Conservation (phyloP, 2,329 filamentous ascomycete species). For the Neonectria neomacrospora region DNA sequence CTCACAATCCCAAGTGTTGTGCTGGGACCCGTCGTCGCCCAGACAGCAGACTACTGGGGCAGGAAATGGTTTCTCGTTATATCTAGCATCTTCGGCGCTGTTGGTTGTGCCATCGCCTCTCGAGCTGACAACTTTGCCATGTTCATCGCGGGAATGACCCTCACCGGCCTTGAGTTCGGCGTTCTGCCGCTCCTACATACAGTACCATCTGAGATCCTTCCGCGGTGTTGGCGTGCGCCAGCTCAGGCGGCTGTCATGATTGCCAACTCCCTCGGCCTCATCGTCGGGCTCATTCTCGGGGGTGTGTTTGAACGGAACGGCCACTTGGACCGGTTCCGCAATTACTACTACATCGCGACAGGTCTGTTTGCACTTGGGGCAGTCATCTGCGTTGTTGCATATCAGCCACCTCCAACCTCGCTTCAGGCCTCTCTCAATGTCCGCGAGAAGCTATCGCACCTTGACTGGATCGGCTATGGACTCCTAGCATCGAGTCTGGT, state of each 20-base stretch:
- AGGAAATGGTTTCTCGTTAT: conserved; percentile 27
- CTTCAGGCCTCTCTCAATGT: conserved; percentile 15
- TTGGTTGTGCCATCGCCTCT: conserved; percentile 24
- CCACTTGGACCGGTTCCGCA: conserved; percentile 23
- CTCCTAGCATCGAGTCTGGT: conserved; percentile 50
- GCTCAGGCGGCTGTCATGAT: conserved; percentile 31
- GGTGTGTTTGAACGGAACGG: conserved; percentile 14
- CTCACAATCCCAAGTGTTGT: conserved; percentile 32
- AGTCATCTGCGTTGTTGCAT: conserved; percentile 20
- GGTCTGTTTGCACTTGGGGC: conserved; percentile 12
- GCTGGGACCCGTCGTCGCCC: conserved; percentile 25
- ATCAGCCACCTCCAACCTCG: conserved; percentile 24
- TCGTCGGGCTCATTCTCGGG: conserved; percentile 24
- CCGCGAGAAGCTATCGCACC: conserved; percentile 47
- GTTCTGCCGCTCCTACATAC: conserved; percentile 28
- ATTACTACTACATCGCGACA: conserved; percentile 30
- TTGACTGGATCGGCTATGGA: conserved; percentile 54
- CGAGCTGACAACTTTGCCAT: conserved; percentile 24
- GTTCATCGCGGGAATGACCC: conserved; percentile 21
- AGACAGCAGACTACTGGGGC: conserved; percentile 25
- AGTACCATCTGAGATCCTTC: conserved; percentile 32
- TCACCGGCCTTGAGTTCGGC: conserved; percentile 28
- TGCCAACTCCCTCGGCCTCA: conserved; percentile 23
- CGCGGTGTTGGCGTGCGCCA: conserved; percentile 25
- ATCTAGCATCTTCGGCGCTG: conserved; percentile 11